Evolutionary conservation across 495 filamentous ascomycete species (phyloP).

Genomic region (Monascus purpureus): DNA sequence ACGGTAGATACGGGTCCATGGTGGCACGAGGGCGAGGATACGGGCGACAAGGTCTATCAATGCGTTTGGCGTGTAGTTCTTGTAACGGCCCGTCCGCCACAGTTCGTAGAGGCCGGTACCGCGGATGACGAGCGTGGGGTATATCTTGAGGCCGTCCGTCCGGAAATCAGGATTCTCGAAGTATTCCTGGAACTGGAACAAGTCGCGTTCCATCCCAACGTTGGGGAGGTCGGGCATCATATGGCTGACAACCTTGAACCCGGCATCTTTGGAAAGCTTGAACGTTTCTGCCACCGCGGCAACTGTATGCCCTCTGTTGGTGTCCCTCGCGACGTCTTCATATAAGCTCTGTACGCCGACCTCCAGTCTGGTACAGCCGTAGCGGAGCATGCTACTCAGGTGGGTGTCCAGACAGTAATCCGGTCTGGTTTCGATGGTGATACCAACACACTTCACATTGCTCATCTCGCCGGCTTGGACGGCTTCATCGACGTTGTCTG

Average conservation of each 20-base stretch:
- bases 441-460: conserved; percentile 92
- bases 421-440: conserved; percentile 93
- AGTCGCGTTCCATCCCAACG: conserved; percentile 93
- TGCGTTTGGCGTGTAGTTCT: conserved; percentile 96
- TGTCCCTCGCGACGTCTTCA: conserved; percentile 96
- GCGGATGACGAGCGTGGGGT: conserved; percentile 93
- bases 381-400: conserved; percentile 84
- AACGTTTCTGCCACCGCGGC: conserved; percentile 91
- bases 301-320: conserved; percentile 93
- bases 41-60: conserved; percentile 90
- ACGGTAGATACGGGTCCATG: conserved; percentile 97
- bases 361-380: conserved; percentile 90
- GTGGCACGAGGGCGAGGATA: conserved; percentile 85
- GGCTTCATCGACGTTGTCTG: conserved; percentile 85
- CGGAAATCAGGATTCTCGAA: conserved; percentile 94
- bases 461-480: conserved; percentile 86
- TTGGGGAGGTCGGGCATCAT: conserved; percentile 99
- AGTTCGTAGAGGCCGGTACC: conserved; percentile 95
- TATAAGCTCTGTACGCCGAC: conserved; percentile 94
- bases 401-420: conserved; percentile 93
- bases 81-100: conserved; percentile 92
- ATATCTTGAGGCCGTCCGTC: conserved; percentile 97
- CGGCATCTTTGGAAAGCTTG: conserved; percentile 86
- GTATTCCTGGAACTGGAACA: conserved; percentile 94
- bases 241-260: conserved; percentile 96